Evolutionary conservation across 2,329 filamentous ascomycete genomes (phyloP), one percentile per base, ranked within the genome.

Genomic region (Exutisphaerella laricina): DNA sequence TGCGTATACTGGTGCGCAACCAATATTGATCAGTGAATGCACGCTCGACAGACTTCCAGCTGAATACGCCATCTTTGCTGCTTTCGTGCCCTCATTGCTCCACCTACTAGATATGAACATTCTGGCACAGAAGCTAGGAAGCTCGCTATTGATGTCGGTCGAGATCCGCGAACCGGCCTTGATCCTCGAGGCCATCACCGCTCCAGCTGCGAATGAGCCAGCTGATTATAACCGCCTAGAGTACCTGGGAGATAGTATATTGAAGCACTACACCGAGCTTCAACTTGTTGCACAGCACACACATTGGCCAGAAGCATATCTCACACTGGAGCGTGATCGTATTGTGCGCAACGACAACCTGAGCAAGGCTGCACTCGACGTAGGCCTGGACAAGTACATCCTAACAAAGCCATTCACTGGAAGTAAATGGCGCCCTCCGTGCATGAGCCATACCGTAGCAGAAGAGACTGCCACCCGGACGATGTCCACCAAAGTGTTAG

Each of bases 181-280:
- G 1, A 59, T 94, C 0, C 60, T 80, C 1, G 80, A 78, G 7
- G 88, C 89, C 1, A 82, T 94, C 37, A 85, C 77, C 38, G 71
- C 85, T 0, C 77, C 81, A 0, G 71, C 71, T 1, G 79, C 85
- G 0, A 58, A 64, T 2, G 79, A 81, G 35, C 61, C 67, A 1
- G 73, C 72, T 0, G 76, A 95, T 51, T 96, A 96, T 58, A 84
- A 97, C 56, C 73, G 84, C 2, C 69, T 94, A 0, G 92, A 97
- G 60, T 94, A 94, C 53, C 68, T 96, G 0, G 92, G 92, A 0
- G 90, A 97, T 57, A 80, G 80, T 0, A 71, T 94, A 1, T 71
- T 97, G 26, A 97, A 97, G 57, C 77, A 83, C 43, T 79, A 78
- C 34, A 74, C 84, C 0, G 79, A 80, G 0, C 61, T 87, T 1